Evolutionary conservation across 2,329 filamentous ascomycete species (phyloP), one percentile per base, ranked within the genome.

Genomic region (Aaosphaeria pasadenensis): DNA sequence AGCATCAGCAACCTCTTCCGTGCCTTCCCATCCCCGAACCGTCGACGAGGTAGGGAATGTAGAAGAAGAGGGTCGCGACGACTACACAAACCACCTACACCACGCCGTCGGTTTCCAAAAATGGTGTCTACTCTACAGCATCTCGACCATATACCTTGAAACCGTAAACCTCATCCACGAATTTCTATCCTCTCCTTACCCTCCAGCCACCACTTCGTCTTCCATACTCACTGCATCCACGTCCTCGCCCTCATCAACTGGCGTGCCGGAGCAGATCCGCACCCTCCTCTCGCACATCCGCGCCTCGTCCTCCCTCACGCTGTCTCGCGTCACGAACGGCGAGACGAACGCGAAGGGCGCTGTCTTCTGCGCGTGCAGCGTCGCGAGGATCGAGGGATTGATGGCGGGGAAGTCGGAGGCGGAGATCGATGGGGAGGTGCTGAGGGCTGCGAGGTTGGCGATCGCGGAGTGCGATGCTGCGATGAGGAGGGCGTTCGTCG

Each of bases 261-360:
- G 17, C 17, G 17, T 24, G 3, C 17, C 17, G 17, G 17, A 24
- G 17, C 17, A 24, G 17, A 17, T 43, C 30, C 5, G 38, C 30
- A 58, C 4, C 52, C 59, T 4, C 40, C 48, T 6, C 53, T 59
- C 11, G 49, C 55, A 30, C 43, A 57, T 6, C 28, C 43, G 2
- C 56, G 61, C 11, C 50, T 53, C 53, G 5, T 42, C 61, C 0
- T 41, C 50, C 7, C 44, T 42, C 3, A 50, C 56, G 5, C 46
- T 49, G 7, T 39, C 48, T 1, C 59, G 62, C 5, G 17, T 64
- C 4, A 47, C 48, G 7, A 54, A 54, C n/a, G 63, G 61, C 49
- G 61, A 64, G 11, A 57, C 55, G 7, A 64, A 64, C 35, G 52
- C 52, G 4, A 66, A 66, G 48, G 59, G 58, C 5, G 43, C 44